Percentiles rank a stretch among this genome's conserved stretches.
These are phyloP conservation scores for Botrytis paeoniae DNA, from an alignment of 2,329 filamentous ascomycete genomes.

Conservation along the genomic window DNA sequence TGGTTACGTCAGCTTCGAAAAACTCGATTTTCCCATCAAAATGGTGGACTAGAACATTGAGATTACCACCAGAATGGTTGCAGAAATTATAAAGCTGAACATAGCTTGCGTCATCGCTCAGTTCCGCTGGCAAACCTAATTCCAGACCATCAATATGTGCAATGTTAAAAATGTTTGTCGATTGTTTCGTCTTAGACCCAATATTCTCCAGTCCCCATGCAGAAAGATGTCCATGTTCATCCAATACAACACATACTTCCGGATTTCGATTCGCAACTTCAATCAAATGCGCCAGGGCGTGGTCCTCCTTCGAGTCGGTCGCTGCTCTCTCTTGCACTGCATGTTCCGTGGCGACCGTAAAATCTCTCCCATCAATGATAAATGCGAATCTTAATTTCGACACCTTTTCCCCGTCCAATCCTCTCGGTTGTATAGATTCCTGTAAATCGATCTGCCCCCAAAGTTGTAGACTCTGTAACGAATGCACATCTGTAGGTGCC, in stretches of 20 bases:
- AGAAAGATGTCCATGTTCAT: constrained; percentile 81
- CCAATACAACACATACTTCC: constrained; percentile 82
- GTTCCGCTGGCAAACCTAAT: constrained; percentile 41
- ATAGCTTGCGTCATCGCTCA: constrained; percentile 43
- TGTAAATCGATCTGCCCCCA: constrained; percentile 79
- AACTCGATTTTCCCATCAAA: constrained; percentile 84
- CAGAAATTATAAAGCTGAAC: constrained; percentile 73
- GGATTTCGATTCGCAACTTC: constrained; percentile 81
- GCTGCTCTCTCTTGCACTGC: constrained; percentile 59
- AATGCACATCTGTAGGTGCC: constrained; percentile 71
- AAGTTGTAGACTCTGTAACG: constrained; percentile 69
- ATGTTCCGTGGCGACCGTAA: constrained; percentile 72
- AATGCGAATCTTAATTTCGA: constrained; percentile 63
- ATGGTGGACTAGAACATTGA: constrained; percentile 75
- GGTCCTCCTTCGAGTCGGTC: constrained; percentile 56
- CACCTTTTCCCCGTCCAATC: constrained; percentile 23
- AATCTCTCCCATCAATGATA: constrained; percentile 77
- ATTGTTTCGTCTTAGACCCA: constrained; percentile 63
- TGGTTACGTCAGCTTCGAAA: constrained; percentile 73
- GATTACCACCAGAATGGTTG: constrained; percentile 57
- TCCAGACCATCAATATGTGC: constrained; percentile 66
- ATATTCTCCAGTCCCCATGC: constrained; percentile 91
- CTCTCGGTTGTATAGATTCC: constrained; percentile 57
- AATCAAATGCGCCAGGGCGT: constrained; percentile 79
- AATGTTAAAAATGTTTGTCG: constrained; percentile 77